phyloP scores from a whole-genome alignment of 208 protist genomes.

The Leishmania martiniquensis region DNA sequence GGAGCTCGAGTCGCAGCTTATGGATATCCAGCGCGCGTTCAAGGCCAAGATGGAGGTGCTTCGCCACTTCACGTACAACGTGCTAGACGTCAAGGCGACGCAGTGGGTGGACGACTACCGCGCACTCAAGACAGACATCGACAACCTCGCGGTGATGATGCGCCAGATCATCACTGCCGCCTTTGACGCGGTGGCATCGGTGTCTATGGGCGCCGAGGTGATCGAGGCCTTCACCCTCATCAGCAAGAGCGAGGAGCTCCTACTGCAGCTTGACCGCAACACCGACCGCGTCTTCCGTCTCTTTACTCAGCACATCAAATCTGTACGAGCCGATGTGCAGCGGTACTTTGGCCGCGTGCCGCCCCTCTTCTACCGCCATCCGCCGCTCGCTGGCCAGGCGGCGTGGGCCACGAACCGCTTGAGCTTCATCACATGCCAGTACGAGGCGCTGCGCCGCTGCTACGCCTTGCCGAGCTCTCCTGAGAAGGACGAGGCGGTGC shows the following conservation, averaged over 20 bases:
- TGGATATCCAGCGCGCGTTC: conserved; percentile 96
- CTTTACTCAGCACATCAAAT: conserved; percentile 81
- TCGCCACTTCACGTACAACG: conserved; percentile 93
- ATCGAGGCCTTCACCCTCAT: conserved; percentile 96
- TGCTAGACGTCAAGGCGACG: conserved; percentile 98
- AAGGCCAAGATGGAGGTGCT: conserved; percentile 92
- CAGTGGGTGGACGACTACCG: conserved; percentile 98
- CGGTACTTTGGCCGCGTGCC: conserved; percentile 86
- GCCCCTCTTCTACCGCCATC: conserved; percentile 92
- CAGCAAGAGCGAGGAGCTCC: conserved; percentile 94
- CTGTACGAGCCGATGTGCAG: conserved; percentile 94
- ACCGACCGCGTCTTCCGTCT: conserved; percentile 92
- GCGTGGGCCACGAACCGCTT: conserved; percentile 90
- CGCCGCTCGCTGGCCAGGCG: conserved; percentile 88
- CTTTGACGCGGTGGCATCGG: conserved; percentile 94
- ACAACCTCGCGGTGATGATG: conserved; percentile 97
- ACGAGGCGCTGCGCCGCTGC: conserved; percentile 66
- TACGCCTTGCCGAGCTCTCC: conserved; percentile 86
- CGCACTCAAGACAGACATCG: conserved; percentile 95
- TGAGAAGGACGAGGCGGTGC: conserved; percentile 82
- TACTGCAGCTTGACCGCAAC: conserved; percentile 92
- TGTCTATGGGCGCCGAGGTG: conserved; percentile 93
- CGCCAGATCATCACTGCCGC: conserved; percentile 96
- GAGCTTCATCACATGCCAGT: conserved; percentile 53
- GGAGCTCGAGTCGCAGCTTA: conserved; percentile 95